Percentiles rank a stretch among this genome's conserved stretches.
These are phyloP conservation scores for Geotrichum carabidarum DNA, from an alignment of 1,139 yeast genomes.

Conservation along the genomic window DNA sequence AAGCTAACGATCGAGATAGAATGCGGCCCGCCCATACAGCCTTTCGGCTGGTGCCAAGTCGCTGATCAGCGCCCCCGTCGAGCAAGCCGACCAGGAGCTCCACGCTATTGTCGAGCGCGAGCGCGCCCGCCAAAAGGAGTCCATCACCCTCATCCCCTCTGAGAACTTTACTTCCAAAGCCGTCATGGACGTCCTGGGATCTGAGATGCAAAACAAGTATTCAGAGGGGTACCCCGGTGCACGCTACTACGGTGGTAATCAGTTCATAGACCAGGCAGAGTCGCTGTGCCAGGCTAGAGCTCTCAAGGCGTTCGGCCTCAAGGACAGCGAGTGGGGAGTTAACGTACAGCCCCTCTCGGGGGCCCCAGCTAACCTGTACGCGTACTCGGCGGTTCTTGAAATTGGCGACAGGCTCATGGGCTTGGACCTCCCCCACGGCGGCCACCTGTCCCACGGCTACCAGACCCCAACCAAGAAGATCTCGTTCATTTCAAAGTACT, in stretches of 20 bases:
- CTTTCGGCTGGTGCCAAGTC: slow-evolving; percentile 9
- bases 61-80: slow-evolving; percentile 25
- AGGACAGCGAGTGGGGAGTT: slow-evolving; percentile 86
- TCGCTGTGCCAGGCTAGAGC: slow-evolving; percentile 87
- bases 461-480: slow-evolving; percentile 85
- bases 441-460: slow-evolving; percentile 94
- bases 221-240: slow-evolving; percentile 99
- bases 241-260: slow-evolving; percentile 95
- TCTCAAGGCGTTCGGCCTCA: slow-evolving; percentile 70
- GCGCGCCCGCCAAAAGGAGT: slow-evolving; percentile 76
- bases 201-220: slow-evolving; percentile 96
- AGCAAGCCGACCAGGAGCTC: slow-evolving; percentile 43
- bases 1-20: neutral
- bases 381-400: slow-evolving; percentile 85
- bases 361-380: slow-evolving; percentile 92
- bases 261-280: slow-evolving; percentile 88
- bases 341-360: slow-evolving; percentile 93
- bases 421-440: slow-evolving; percentile 93
- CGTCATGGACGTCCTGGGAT: slow-evolving; percentile 88
- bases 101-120: slow-evolving; percentile 67
- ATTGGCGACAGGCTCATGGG: slow-evolving; percentile 96
- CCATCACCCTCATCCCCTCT: slow-evolving; percentile 87
- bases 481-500: slow-evolving; percentile 84
- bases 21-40: slow-evolving; percentile 10
- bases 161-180: slow-evolving; percentile 94